A percentile compares a stretch with the other conserved stretches of the same genome.
Evolutionary conservation across 805 yeast species (phyloP).

Genomic region (Saccharomyces paradoxus): DNA sequence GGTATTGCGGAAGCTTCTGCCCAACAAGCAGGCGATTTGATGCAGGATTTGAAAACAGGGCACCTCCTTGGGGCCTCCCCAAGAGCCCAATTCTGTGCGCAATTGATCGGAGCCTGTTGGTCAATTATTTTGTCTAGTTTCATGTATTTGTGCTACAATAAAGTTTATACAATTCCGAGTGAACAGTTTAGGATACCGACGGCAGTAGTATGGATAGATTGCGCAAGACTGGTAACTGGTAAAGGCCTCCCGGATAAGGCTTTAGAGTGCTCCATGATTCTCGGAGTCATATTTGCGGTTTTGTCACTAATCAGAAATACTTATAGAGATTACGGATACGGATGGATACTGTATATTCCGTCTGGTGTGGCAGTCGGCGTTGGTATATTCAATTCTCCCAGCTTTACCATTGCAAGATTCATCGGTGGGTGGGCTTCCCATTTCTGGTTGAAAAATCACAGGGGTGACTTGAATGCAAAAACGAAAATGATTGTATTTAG

Average conservation of each 20-base stretch:
- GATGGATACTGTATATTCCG: slow-evolving; percentile 53
- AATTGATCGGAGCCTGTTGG: slow-evolving; percentile 78
- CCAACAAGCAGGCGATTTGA: slow-evolving; percentile 95
- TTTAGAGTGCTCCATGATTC: slow-evolving; percentile 44
- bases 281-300: slow-evolving; percentile 62
- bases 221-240: slow-evolving; percentile 88
- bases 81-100: slow-evolving; percentile 84
- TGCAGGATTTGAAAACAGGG: slow-evolving; percentile 96
- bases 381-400: slow-evolving; percentile 90
- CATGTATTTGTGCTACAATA: slow-evolving; percentile 75
- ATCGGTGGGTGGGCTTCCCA: slow-evolving; percentile 72
- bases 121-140: slow-evolving; percentile 71
- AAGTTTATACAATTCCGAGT: slow-evolving; percentile 80
- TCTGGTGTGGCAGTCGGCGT: slow-evolving; percentile 96
- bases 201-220: slow-evolving; percentile 93
- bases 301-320: slow-evolving; percentile 59
- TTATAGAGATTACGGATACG: slow-evolving; percentile 35
- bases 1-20: slow-evolving; percentile 98
- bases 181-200: slow-evolving; percentile 81
- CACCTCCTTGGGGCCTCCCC: slow-evolving; percentile 88
- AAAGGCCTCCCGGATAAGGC: slow-evolving; percentile 82
- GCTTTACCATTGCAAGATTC: slow-evolving; percentile 88
- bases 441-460: slow-evolving; percentile 42
- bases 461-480: slow-evolving; percentile 38
- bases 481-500: slow-evolving; percentile 80